A percentile compares a stretch with the other conserved stretches of the same genome.
phyloP scores from a whole-genome alignment of 495 filamentous ascomycete species.

The Aspergillus heteromorphus region DNA sequence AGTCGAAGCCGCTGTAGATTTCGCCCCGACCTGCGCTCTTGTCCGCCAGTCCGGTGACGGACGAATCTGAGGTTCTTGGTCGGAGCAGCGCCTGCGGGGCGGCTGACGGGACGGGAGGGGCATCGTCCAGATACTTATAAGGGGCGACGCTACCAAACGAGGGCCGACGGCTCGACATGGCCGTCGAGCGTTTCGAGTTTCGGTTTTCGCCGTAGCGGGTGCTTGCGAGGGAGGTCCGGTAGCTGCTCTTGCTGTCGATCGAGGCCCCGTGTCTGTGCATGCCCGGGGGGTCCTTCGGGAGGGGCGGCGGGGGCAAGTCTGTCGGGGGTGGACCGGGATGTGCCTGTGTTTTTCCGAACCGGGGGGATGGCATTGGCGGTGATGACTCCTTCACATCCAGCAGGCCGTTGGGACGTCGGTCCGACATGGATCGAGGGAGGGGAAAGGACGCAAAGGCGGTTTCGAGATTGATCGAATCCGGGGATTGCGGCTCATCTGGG shows the following conservation, averaged over 20 bases:
- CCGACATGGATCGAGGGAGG: conserved; percentile 37
- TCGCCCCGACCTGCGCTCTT: conserved; percentile 20
- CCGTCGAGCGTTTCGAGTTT: conserved; percentile 24
- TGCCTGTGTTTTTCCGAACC: conserved; percentile 4
- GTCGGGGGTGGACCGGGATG: conserved; percentile 1
- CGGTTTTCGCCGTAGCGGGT: conserved; percentile 31
- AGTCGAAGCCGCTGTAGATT: conserved; percentile 28
- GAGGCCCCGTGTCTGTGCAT: conserved; percentile 30
- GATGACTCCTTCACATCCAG: conserved; percentile 5
- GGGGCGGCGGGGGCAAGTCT: conserved; percentile 24
- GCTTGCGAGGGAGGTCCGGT: conserved; percentile 39
- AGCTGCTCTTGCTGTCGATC: conserved; percentile 40
- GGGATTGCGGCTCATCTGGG: conserved; percentile 36
- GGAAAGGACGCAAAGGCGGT: conserved; percentile 59
- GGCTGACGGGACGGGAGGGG: conserved; percentile 32
- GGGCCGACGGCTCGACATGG: conserved; percentile 32
- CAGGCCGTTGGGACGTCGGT: conserved; percentile 19
- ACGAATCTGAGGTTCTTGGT: conserved; percentile 19
- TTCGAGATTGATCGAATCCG: conserved; percentile 48
- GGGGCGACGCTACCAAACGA: conserved; percentile 35
- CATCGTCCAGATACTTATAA: conserved; percentile 32
- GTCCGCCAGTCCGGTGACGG: conserved; percentile 18
- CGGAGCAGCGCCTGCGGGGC: conserved; percentile 24
- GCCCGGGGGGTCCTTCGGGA: conserved; percentile 17
- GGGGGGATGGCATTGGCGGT: conserved; percentile 20